These are phyloP conservation scores for Solanum sitiens DNA, from an alignment of 257 asterid species.

Conservation along the genomic window DNA sequence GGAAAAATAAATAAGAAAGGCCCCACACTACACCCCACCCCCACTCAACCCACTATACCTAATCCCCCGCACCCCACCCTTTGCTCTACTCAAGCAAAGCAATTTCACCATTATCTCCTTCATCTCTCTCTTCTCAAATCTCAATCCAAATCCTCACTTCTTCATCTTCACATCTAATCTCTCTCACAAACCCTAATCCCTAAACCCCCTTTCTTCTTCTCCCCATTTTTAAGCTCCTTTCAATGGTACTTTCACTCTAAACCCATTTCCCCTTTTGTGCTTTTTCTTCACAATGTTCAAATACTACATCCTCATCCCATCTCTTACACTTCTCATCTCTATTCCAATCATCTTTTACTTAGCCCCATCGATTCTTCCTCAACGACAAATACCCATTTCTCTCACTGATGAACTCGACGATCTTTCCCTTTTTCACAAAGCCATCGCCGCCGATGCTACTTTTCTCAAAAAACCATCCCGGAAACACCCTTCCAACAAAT, in stretches of 20 bases:
- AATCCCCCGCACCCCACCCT: too few relatives aligned
- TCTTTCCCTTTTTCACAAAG: constrained; percentile 72
- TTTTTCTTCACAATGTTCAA: not conserved
- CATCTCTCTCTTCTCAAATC: not conserved
- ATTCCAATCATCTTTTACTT: constrained; percentile 42
- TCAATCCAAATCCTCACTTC: not conserved
- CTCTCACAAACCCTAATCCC: not conserved
- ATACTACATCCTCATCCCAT: constrained; percentile 34
- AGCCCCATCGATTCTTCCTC: constrained; percentile 58
- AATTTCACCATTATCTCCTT: not conserved
- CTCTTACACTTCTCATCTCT: constrained; percentile 52
- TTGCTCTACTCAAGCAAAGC: not conserved
- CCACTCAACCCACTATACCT: not conserved
- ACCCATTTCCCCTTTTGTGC: not conserved
- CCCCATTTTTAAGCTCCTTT: not conserved
- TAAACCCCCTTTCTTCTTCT: not conserved
- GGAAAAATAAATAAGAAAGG: not conserved
- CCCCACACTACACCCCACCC: not conserved
- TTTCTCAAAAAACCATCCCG: not conserved
- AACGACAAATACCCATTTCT: constrained; percentile 57
- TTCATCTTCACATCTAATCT: not conserved
- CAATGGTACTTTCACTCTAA: not conserved
- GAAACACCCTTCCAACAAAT: constrained; percentile 45
- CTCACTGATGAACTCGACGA: constrained; percentile 84
- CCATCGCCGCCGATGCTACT: constrained; percentile 46